Percentiles rank a stretch among this genome's conserved stretches.
phyloP scores from a whole-genome alignment of 768 basidiomycete species.

The Leccinum aurantiacum region DNA sequence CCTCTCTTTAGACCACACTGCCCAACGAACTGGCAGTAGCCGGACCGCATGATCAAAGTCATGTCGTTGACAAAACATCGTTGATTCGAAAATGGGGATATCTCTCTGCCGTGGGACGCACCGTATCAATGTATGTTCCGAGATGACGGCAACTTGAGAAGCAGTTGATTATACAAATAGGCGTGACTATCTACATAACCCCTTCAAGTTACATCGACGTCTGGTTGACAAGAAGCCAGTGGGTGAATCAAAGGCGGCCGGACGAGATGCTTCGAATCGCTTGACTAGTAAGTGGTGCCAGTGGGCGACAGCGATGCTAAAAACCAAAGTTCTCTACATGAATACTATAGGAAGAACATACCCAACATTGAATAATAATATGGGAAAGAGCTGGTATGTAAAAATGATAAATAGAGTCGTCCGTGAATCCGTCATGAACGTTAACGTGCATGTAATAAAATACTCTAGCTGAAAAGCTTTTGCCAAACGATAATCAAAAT shows the following conservation, averaged over 20 bases:
- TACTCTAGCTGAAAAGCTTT: constrained; percentile 54
- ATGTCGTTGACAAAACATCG: constrained; percentile 12
- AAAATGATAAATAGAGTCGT: constrained; percentile 29
- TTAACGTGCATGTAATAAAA: constrained; percentile 17
- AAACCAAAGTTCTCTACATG: constrained; percentile 7
- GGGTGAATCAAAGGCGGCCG: constrained; percentile 12
- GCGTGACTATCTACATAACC: constrained; percentile 15
- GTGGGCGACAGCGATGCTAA: neutral
- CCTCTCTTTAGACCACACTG: too few species aligned
- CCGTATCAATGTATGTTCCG: constrained; percentile 28
- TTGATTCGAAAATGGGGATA: constrained; percentile 22
- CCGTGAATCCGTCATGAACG: constrained; percentile 12
- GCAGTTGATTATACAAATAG: constrained; percentile 23
- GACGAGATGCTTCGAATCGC: constrained; percentile 17
- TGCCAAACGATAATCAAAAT: constrained; percentile 81
- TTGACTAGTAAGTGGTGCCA: neutral
- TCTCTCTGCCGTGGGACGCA: constrained; percentile 26
- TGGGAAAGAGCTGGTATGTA: constrained; percentile 18
- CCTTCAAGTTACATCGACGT: constrained; percentile 23
- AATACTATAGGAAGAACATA: constrained; percentile 29
- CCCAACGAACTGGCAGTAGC: too few species aligned
- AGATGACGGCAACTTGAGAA: constrained; percentile 21
- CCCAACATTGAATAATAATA: neutral
- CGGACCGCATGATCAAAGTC: too few species aligned
- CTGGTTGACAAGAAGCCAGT: constrained; percentile 20